Percentiles rank a stretch among this genome's conserved stretches.
phyloP scores from a whole-genome alignment of 2,329 filamentous ascomycete genomes.

The Dactylellina haptotyla region DNA sequence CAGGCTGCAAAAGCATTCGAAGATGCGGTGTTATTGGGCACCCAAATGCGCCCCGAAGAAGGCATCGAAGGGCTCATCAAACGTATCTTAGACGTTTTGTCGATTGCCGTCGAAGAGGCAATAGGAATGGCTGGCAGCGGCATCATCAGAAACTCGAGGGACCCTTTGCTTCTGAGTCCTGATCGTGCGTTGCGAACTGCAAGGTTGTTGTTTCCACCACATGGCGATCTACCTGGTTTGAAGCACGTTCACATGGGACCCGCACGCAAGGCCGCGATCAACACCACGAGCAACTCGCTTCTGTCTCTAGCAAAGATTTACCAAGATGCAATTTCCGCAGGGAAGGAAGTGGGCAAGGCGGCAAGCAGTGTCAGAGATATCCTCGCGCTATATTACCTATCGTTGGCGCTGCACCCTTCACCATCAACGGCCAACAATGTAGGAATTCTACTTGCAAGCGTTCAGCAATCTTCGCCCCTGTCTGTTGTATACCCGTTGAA shows the following conservation, averaged over 20 bases:
- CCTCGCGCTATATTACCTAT: constrained; percentile 92
- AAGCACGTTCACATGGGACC: constrained; percentile 75
- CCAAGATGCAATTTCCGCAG: constrained; percentile 90
- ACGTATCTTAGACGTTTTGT: constrained; percentile 77
- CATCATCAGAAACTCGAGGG: constrained; percentile 61
- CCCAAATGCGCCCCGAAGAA: constrained; percentile 72
- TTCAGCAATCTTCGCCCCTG: constrained; percentile 73
- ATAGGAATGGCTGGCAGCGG: constrained; percentile 58
- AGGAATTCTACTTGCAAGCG: constrained; percentile 92
- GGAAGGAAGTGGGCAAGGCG: constrained; percentile 69
- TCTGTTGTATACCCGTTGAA: constrained; percentile 61
- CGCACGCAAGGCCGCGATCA: constrained; percentile 80
- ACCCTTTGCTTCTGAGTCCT: constrained; percentile 81
- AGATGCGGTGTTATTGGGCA: constrained; percentile 89
- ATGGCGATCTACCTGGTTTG: constrained; percentile 82
- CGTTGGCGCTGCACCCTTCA: constrained; percentile 90
- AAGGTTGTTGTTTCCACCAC: constrained; percentile 79
- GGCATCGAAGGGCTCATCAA: constrained; percentile 82
- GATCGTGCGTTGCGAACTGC: constrained; percentile 85
- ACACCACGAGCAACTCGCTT: constrained; percentile 94
- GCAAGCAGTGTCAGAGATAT: constrained; percentile 88
- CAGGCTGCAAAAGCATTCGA: constrained; percentile 90
- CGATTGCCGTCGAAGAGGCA: constrained; percentile 63
- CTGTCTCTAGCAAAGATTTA: constrained; percentile 97
- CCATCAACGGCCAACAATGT: constrained; percentile 99